Evolutionary conservation across 2,329 filamentous ascomycete species (phyloP).

Genomic region (Colletotrichum gigasporum): DNA sequence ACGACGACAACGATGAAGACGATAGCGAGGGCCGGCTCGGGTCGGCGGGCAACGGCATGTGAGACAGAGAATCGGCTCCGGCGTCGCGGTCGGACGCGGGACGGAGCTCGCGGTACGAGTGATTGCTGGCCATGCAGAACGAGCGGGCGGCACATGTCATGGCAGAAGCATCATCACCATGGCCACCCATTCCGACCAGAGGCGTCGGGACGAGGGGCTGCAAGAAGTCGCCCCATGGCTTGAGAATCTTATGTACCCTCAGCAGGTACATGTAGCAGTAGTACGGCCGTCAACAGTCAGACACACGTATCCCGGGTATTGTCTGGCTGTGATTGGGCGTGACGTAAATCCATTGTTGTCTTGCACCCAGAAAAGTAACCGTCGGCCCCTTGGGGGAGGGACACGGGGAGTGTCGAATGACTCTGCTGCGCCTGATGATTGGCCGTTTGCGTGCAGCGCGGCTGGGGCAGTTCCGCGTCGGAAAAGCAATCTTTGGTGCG

Average conservation of each 20-base stretch:
- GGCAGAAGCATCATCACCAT: neutral
- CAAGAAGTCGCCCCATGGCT: too few species aligned
- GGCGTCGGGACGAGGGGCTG: too few species aligned
- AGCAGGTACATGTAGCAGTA: too few species aligned
- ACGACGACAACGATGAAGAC: too few species aligned
- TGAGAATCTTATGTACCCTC: too few species aligned
- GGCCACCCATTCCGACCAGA: neutral
- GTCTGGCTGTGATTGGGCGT: neutral
- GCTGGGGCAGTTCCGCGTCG: neutral
- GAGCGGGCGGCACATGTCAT: neutral
- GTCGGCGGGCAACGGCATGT: too few species aligned
- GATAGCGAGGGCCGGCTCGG: too few species aligned
- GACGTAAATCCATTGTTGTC: neutral
- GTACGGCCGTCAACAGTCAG: too few species aligned
- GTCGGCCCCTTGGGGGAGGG: too few species aligned
- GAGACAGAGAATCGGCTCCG: too few species aligned
- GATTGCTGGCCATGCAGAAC: neutral
- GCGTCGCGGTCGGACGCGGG: neutral
- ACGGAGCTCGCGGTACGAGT: conserved; percentile 9
- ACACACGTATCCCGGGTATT: too few species aligned
- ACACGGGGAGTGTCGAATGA: too few species aligned
- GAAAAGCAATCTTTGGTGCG: neutral
- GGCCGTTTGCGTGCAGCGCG: neutral
- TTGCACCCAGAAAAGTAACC: neutral
- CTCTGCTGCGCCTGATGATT: neutral